Conservation (phyloP, 106 monocot genomes). For the Amphibolis antarctica region DNA sequence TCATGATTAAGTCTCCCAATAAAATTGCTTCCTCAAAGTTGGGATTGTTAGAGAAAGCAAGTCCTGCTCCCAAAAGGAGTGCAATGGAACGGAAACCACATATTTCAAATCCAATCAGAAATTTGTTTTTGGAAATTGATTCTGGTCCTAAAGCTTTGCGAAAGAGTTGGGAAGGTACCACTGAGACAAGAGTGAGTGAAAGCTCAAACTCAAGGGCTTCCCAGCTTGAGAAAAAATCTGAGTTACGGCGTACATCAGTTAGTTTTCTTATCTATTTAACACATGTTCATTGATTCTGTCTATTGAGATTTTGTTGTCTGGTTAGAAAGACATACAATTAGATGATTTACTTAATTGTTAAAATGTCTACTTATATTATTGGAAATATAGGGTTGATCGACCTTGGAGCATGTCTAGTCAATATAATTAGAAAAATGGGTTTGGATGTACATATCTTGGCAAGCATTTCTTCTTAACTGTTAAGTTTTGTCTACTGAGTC, state of each 20-base stretch:
- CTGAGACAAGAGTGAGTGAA: constrained; percentile 22
- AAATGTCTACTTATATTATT: too few species aligned
- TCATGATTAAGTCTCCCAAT: constrained; percentile 22
- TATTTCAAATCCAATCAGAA: constrained; percentile 19
- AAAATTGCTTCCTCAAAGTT: constrained; percentile 27
- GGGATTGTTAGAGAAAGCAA: constrained; percentile 45
- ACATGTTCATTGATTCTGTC: too few species aligned
- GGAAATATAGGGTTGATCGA: too few species aligned
- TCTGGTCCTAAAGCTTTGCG: constrained; percentile 35
- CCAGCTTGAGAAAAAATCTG: constrained; percentile 27
- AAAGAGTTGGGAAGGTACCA: constrained; percentile 57
- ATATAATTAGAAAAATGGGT: too few species aligned
- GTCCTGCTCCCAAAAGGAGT: constrained; percentile 35
- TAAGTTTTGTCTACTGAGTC: too few species aligned
- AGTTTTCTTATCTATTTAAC: constrained; percentile 20
- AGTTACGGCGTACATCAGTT: constrained; percentile 27
- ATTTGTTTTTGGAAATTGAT: constrained; percentile 17
- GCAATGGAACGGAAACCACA: constrained; percentile 28
- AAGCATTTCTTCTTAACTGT: too few species aligned
- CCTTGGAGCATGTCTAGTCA: too few species aligned
- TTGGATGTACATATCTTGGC: too few species aligned
- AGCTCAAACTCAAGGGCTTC: constrained; percentile 20
- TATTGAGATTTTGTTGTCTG: too few species aligned
- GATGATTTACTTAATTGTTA: too few species aligned
- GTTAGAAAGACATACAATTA: too few species aligned